Evolutionary conservation across 177 flowering plant species (phyloP), one percentile per base, ranked within the genome.

Genomic region (Vitis hybrid): DNA sequence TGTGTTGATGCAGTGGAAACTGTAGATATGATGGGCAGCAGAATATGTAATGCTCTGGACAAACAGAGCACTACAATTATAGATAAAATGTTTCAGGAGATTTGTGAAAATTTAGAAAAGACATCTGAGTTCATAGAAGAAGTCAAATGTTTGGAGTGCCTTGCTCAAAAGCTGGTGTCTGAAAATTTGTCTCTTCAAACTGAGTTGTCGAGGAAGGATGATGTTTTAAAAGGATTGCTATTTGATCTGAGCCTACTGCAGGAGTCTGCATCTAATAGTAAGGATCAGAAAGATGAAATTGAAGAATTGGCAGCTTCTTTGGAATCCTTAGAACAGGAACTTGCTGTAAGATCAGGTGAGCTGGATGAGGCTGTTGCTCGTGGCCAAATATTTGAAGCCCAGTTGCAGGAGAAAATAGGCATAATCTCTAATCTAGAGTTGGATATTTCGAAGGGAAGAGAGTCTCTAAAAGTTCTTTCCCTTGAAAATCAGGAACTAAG

Each of bases 191-290:
- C 78, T 71, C 88, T 92, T 60, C 80, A 80, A 44, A 66, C 55
- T 73, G 99, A 96, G 83, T 71, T 91, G 73, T 64, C 58, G 3
- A 82, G 95, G 79, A 95, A 93, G 80, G 97, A 92, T 68, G 95
- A 87, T 7, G 75, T 93, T 58, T 53, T 89, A 61, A 76, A 87
- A 71, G 99, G 97, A 49, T 69, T 93, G 68, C 71, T 68, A 65
- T 93, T 90, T 87, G 99, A 95, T 77, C 75, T 95, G 70, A 88
- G 90, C 53, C 74, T 90, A 75, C 80, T 95, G 81, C 98, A 95
- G 77, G 99, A 93, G 74, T 83, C 97, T 57, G 85, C 97, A 31
- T 88, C 95, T n/a, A 82, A 77, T 60, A 81, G 71, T 13, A 88
- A 83, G 79, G 94, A 92, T 70, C 85, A 84, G 72, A 86, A 88